Evolutionary conservation across 2,329 filamentous ascomycete species (phyloP).

Genomic region (Xylaria sp.): DNA sequence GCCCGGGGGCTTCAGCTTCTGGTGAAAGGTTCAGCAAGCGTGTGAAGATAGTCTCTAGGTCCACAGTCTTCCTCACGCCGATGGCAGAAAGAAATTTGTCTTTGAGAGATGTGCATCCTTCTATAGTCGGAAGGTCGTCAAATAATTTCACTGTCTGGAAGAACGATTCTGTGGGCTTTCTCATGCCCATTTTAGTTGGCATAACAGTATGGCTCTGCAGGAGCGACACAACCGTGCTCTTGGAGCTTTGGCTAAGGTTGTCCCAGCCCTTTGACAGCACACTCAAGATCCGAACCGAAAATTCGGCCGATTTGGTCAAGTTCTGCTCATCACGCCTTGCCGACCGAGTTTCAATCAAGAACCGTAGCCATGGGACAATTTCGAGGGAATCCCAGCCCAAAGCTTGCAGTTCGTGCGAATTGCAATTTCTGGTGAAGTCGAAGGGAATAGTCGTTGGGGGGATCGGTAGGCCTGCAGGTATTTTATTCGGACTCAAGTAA

Average conservation of each 20-base stretch:
- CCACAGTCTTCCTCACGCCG: constrained; percentile 92
- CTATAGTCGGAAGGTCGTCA: constrained; percentile 84
- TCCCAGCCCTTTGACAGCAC: constrained; percentile 93
- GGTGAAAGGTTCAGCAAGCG: constrained; percentile 70
- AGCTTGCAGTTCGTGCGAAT: constrained; percentile 69
- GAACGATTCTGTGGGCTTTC: constrained; percentile 80
- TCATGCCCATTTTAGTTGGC: constrained; percentile 91
- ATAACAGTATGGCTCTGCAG: constrained; percentile 74
- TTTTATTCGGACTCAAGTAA: constrained; percentile 76
- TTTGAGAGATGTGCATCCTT: constrained; percentile 77
- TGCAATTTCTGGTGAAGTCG: constrained; percentile 74
- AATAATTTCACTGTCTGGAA: constrained; percentile 94
- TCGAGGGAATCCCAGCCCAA: constrained; percentile 87
- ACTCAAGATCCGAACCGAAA: constrained; percentile 75
- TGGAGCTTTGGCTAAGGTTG: constrained; percentile 67
- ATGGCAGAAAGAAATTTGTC: constrained; percentile 84
- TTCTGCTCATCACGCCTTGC: constrained; percentile 65
- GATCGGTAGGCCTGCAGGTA: constrained; percentile 79
- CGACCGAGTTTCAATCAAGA: constrained; percentile 70
- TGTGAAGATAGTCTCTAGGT: constrained; percentile 90
- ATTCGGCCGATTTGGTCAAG: constrained; percentile 70
- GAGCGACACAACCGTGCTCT: constrained; percentile 64
- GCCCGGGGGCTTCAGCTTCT: constrained; percentile 51
- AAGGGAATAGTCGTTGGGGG: constrained; percentile 84
- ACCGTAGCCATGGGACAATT: constrained; percentile 82